Evolutionary conservation across 495 filamentous ascomycete species (phyloP).

Genomic region (Penicillium antarcticum): DNA sequence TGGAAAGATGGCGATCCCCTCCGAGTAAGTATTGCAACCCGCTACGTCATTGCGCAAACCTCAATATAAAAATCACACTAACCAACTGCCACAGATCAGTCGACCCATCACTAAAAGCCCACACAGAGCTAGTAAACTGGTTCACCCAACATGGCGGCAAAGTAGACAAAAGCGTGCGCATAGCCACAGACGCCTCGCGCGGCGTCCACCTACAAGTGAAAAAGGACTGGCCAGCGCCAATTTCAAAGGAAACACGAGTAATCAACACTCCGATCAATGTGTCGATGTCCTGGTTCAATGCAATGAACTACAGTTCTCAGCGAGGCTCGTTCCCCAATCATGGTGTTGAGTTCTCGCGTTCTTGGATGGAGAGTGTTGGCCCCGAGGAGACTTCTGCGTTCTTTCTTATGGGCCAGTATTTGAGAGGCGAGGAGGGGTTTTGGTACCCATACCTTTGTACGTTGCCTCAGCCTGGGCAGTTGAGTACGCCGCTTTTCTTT

Average conservation of each 20-base stretch:
- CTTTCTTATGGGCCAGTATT: conserved; percentile 57
- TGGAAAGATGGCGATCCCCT: background rate
- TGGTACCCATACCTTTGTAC: conserved; percentile 62
- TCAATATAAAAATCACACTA: conserved; percentile 1
- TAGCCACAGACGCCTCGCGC: conserved; percentile 37
- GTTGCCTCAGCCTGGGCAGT: conserved; percentile 50
- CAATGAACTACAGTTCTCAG: conserved; percentile 27
- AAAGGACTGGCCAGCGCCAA: conserved; percentile 18
- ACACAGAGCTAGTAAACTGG: conserved; percentile 40
- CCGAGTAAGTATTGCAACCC: background rate
- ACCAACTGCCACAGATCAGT: conserved; percentile 7
- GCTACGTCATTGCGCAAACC: background rate
- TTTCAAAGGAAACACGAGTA: conserved; percentile 33
- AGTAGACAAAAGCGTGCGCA: conserved; percentile 37
- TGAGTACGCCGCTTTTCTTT: conserved; percentile 60
- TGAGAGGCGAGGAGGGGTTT: conserved; percentile 45
- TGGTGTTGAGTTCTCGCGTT: conserved; percentile 30
- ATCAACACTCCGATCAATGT: conserved; percentile 43
- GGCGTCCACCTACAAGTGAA: conserved; percentile 48
- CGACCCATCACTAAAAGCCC: conserved; percentile 22
- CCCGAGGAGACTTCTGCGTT: conserved; percentile 42
- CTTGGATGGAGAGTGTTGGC: conserved; percentile 35
- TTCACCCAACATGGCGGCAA: conserved; percentile 38
- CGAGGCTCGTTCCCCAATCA: conserved; percentile 30
- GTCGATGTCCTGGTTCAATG: conserved; percentile 54